phyloP scores from a whole-genome alignment of 169 alveolate genomes.

The Plasmodium malariae region DNA sequence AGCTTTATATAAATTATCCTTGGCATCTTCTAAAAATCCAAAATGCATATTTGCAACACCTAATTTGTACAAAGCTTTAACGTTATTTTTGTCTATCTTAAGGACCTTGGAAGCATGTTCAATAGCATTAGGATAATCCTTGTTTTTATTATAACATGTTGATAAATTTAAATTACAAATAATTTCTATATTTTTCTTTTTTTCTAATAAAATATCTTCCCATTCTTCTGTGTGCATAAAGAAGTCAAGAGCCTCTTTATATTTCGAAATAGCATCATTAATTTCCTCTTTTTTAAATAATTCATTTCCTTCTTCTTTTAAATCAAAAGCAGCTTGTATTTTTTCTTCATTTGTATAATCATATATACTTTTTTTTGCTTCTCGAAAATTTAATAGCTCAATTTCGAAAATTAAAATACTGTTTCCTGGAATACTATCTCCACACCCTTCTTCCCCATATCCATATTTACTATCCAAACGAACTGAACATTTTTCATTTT shows the following conservation, averaged over 20 bases:
- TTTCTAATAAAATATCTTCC: conserved; percentile 51
- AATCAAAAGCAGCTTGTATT: conserved; percentile 86
- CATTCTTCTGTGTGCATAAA: conserved; percentile 76
- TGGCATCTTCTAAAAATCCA: conserved; percentile 83
- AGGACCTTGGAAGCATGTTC: conserved; percentile 86
- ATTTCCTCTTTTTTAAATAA: conserved; percentile 79
- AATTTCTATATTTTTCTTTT: conserved; percentile 62
- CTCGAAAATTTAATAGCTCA: conserved; percentile 84
- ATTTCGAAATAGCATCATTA: conserved; percentile 83
- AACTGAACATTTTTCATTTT: conserved; percentile 79
- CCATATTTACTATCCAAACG: conserved; percentile 81
- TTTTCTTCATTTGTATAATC: conserved; percentile 87
- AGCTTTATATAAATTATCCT: conserved; percentile 79
- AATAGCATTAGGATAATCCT: conserved; percentile 84
- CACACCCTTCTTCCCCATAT: conserved; percentile 90
- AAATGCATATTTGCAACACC: conserved; percentile 86
- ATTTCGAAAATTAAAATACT: conserved; percentile 87
- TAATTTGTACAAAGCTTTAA: conserved; percentile 85
- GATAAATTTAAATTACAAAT: conserved; percentile 54
- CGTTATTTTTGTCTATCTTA: conserved; percentile 80
- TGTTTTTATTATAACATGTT: conserved; percentile 82
- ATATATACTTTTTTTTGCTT: conserved; percentile 80
- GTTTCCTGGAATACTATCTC: conserved; percentile 87
- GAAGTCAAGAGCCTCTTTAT: conserved; percentile 80
- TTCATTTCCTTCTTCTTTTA: conserved; percentile 85